Evolutionary conservation across 2,329 filamentous ascomycete genomes (phyloP).

Genomic region (Emmonsia crescens): DNA sequence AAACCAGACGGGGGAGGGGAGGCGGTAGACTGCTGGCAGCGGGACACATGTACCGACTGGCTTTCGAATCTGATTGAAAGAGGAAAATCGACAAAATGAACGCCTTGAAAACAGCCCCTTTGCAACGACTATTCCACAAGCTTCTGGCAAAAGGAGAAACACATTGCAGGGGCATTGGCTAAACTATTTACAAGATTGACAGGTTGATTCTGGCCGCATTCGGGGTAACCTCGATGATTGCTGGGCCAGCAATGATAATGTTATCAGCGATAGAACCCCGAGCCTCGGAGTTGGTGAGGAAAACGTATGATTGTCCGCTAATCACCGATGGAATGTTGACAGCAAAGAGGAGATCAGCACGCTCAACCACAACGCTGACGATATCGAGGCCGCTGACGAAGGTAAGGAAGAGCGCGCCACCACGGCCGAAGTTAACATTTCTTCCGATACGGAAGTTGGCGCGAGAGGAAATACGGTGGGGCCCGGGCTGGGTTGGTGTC

Average conservation of each 20-base stretch:
- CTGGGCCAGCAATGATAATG: slow-evolving; percentile 22
- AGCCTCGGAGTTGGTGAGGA: slow-evolving; percentile 18
- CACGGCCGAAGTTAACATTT: slow-evolving; percentile 1
- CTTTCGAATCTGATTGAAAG: background rate
- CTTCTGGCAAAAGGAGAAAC: background rate
- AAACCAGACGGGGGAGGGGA: background rate
- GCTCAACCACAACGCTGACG: slow-evolving; percentile 13
- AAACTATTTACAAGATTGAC: slow-evolving; percentile 2
- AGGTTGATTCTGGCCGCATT: slow-evolving; percentile 6
- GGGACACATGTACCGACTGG: background rate
- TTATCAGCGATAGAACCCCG: slow-evolving; percentile 18
- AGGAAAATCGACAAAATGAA: background rate
- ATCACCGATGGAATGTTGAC: slow-evolving; percentile 18
- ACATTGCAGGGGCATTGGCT: background rate
- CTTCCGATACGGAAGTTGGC: slow-evolving; percentile 12
- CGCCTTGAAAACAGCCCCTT: background rate
- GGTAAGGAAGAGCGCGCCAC: slow-evolving; percentile 15
- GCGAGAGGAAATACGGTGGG: slow-evolving; percentile 9
- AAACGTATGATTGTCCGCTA: slow-evolving; percentile 21
- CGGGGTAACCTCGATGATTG: slow-evolving; percentile 22
- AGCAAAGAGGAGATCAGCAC: slow-evolving; percentile 10
- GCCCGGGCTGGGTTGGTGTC: slow-evolving; percentile 13
- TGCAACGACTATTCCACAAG: background rate
- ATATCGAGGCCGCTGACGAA: slow-evolving; percentile 18
- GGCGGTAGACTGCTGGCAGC: background rate